Evolutionary conservation across 2,329 filamentous ascomycete species (phyloP).

Genomic region (Arthrobotrys pseudoclavata): DNA sequence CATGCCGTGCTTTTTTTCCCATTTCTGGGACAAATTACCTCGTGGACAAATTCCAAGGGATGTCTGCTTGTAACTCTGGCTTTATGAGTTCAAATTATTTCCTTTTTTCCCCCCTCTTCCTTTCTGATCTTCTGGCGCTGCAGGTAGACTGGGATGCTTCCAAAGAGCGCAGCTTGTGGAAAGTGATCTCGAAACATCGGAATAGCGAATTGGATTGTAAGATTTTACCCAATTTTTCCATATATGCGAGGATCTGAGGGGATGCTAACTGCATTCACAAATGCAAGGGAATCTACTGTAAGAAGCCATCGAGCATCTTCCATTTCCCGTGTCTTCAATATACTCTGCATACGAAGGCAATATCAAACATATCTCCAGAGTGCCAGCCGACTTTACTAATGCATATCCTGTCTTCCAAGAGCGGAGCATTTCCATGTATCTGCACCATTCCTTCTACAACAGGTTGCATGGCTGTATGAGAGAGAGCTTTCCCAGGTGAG

Average conservation of each 20-base stretch:
- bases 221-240: slow-evolving; percentile 59
- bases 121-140: slow-evolving; percentile 59
- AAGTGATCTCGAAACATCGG: slow-evolving; percentile 85
- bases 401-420: slow-evolving; percentile 67
- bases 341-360: not conserved
- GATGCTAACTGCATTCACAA: slow-evolving; percentile 61
- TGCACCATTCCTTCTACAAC: slow-evolving; percentile 88
- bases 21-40: slow-evolving; percentile 22
- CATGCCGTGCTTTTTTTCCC: slow-evolving; percentile 1
- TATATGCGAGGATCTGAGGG: slow-evolving; percentile 25
- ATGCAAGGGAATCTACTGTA: slow-evolving; percentile 58
- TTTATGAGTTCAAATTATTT: not conserved
- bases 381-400: slow-evolving; percentile 79
- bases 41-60: slow-evolving; percentile 12
- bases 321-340: slow-evolving; percentile 2
- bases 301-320: slow-evolving; percentile 17
- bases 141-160: slow-evolving; percentile 88
- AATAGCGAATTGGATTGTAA: slow-evolving; percentile 87
- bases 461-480: slow-evolving; percentile 94
- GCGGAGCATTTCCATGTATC: slow-evolving; percentile 85
- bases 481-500: slow-evolving; percentile 89
- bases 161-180: slow-evolving; percentile 92
- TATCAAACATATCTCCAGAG: slow-evolving; percentile 21
- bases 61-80: not conserved
- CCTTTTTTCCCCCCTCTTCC: not conserved